Base-by-base conservation (phyloP, 176 grass and related monocot genomes). In the Microstegium vimineum region DNA sequence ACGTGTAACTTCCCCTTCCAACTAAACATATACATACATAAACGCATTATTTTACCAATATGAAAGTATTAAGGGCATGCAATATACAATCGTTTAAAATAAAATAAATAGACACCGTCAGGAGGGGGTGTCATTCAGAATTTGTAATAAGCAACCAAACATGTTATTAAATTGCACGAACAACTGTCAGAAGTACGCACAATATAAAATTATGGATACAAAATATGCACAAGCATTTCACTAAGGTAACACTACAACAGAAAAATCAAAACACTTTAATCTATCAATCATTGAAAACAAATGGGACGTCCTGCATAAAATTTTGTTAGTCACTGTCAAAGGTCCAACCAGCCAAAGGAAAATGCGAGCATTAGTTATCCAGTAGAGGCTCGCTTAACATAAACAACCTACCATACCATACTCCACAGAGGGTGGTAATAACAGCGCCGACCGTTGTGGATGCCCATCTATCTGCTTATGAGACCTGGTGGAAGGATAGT, bases 321-420 rank as follows among this genome's bases (percentile, higher is more conserved):
- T 35, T 61, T 63, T 81, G 47, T 83, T 86, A 91, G 81, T 42
- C 49, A 25, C 62, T 46, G 45, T 63, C 52, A 74, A 77, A 45
- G 57, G 62, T 68, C 59, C 62, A 57, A 43, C 45, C 62, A 71
- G 66, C 61, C 30, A 80, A 77, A 85, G 47, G 28, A 33, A 75
- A 84, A 37, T 16, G 18, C 63, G 69, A 77, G 73, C 69, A 88
- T 79, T 49, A 91, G 54, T 76, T 81, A 69, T 86, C 66, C 64
- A 68, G 79, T 66, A n/a, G 20, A 90, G 45, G 78, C 67, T 79
- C 18, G 18, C 73, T 80, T 67, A 76, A 70, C 70, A 85, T 79
- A 81, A 87, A 86, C 85, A 88, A 70, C 82, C 85, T 84, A 90
- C 85, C 84, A 83, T 90, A 92, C 87, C 89, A 87, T 91, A 88